Evolutionary conservation across 163 green algal species (phyloP), one percentile per base, ranked within the genome.

Genomic region (Chlorella variabilis): DNA sequence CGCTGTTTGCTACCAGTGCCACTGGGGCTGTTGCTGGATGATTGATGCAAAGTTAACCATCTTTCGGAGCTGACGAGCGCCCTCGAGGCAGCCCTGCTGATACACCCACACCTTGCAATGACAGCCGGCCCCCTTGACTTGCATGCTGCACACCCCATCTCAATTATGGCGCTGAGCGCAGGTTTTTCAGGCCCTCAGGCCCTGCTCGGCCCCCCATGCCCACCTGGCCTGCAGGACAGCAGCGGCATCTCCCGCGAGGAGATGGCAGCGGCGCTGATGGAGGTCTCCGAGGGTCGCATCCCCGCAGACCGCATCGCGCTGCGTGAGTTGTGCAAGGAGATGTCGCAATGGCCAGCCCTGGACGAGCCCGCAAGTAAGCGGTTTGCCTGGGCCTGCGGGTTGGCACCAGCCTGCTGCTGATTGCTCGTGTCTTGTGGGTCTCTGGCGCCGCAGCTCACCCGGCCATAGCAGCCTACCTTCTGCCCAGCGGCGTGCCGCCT

Each of bases 291-390:
- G 74, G 95, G 95, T 0, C 81, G 88, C 25, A 82, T 98, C 58
- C 95, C 95, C 4, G 90, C 90, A 23, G 94, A 98, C 85, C 84
- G 94, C 34, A 93, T 98, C 31, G 95, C 94, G 27, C 93, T 98
- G 81, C 92, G 94, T 63, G 90, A 93, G 87, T 83, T 98, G 80
- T 77, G 91, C n/a, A 89, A 91, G 29, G 95, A 98, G 78, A 93
- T 98, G 73, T 70, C 76, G 9, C 82, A 81, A 27, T 98, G 94
- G 94, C 94, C 94, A 5, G 38, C 56, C 15, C 54, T 80, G 56
- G 73, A 80, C 39, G 73, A 80, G 38, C 73, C 73, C n/a, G 33
- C 33, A 25, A 56, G 75, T 81, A 59, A 73, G 75, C 25, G 3
- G 11, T n/a, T 1, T 4, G 23, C 0, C 0, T 36, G 13, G 65